These are phyloP conservation scores for Trichoderma pleuroti DNA, from an alignment of 2,329 filamentous ascomycete species.

Conservation along the genomic window DNA sequence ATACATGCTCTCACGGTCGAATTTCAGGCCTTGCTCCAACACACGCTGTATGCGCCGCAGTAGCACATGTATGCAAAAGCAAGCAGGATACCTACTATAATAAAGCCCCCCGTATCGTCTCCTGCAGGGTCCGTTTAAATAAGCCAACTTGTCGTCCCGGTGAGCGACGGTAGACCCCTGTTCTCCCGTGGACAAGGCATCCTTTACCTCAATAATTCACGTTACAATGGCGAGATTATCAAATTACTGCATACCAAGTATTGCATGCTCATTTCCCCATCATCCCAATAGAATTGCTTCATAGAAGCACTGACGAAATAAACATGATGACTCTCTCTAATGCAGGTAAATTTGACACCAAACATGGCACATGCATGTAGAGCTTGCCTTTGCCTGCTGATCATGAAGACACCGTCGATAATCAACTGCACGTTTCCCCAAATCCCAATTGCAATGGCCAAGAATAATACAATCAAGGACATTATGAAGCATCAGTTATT, in stretches of 20 bases:
- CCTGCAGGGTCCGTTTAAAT: neutral
- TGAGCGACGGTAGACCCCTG: neutral
- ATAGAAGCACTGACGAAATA: neutral
- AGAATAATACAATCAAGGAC: neutral
- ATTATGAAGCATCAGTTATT: neutral
- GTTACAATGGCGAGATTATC: neutral
- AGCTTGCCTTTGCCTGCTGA: neutral
- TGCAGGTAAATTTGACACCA: neutral
- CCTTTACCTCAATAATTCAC: neutral
- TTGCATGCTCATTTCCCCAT: neutral
- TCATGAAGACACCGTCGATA: neutral
- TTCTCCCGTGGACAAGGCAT: neutral
- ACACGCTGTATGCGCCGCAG: neutral
- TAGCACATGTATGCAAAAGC: neutral
- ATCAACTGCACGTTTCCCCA: neutral
- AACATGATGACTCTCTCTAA: neutral
- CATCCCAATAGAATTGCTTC: neutral
- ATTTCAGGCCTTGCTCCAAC: neutral
- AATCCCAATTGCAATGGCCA: neutral
- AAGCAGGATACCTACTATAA: neutral
- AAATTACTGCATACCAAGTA: neutral
- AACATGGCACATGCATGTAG: neutral
- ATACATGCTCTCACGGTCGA: neutral
- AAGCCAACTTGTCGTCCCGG: neutral
- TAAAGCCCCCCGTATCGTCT: neutral